These are phyloP conservation scores for Bruguiera parviflora DNA, from an alignment of 345 rosid genomes.

Conservation along the genomic window DNA sequence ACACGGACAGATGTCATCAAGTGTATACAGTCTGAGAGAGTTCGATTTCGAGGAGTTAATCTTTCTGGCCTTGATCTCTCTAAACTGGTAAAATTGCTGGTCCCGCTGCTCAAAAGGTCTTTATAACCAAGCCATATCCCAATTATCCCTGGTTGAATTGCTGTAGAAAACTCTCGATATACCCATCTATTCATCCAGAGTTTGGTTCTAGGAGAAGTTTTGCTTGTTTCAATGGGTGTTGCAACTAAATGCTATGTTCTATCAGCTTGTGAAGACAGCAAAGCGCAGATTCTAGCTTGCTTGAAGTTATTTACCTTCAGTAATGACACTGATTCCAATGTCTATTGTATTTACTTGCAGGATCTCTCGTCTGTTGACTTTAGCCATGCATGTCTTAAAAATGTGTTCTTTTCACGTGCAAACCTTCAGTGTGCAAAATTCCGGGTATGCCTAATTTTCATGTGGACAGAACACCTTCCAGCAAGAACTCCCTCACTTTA, in stretches of 20 bases:
- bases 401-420: conserved; percentile 88
- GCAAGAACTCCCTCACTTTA: neutral
- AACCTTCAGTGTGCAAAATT: conserved; percentile 84
- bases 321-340: neutral
- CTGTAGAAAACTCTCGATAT: neutral
- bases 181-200: neutral
- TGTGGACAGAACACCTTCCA: neutral
- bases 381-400: conserved; percentile 80
- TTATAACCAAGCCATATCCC: neutral
- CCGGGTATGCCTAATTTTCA: conserved; percentile 43
- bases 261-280: neutral
- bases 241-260: neutral
- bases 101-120: conserved; percentile 13
- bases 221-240: neutral
- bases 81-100: conserved; percentile 60
- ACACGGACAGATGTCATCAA: conserved; percentile 80
- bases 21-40: conserved; percentile 75
- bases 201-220: neutral
- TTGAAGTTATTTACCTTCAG: neutral
- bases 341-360: conserved; percentile 36
- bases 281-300: neutral
- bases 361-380: conserved; percentile 82
- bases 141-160: neutral
- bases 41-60: conserved; percentile 79
- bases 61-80: conserved; percentile 92